Evolutionary conservation across 768 basidiomycete genomes (phyloP), one percentile per base, ranked within the genome.

Genomic region (Pholiota molesta): DNA sequence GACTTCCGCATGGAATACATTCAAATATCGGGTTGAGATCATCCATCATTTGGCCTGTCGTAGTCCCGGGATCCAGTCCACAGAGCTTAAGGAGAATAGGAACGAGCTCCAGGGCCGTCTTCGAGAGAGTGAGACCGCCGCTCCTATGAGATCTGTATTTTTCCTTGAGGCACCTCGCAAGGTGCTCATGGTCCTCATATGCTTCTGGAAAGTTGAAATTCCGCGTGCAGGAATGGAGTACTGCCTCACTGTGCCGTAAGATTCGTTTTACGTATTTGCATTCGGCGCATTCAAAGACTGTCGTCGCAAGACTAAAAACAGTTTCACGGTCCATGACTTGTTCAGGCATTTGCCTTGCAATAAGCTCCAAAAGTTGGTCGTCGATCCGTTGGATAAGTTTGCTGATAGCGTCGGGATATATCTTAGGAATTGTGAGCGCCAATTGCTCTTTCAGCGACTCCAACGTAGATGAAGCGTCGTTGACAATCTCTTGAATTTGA

Each of bases 41-140:
- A 16, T 61, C 60, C 60, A 61, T 47, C 9, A 29, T 42, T 26
- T 47, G 16, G 11, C 16, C 21, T 3, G 53, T 61, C 11, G 53
- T 49, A 11, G 26, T 26, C 5, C 9, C 2, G 17, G 60, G 60
- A 31, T 61, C 60, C 8, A 61, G 31, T 55, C 60, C 60, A 52
- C 40, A 54, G 19, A 61, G 28, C 44, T 55, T 26, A n/a, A 61
- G 19, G 40, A 61, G 29, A 54, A 55, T 47, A 26, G n/a, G 28
- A 11, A 61, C 42, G n/a, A 7, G 17, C 44, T 23, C 19, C 49
- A 26, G 19, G 16, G 19, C 35, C 14, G 7, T 40, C 39, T 14
- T 53, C 17, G 29, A 40, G 28, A 14, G 13, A 42, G 13, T 4
- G 16, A 33, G 44, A 33, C n/a, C 8, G 45, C 16, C 44, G 14